These are phyloP conservation scores for Quercus engelmannii DNA, from an alignment of 306 rosid species.

Conservation along the genomic window DNA sequence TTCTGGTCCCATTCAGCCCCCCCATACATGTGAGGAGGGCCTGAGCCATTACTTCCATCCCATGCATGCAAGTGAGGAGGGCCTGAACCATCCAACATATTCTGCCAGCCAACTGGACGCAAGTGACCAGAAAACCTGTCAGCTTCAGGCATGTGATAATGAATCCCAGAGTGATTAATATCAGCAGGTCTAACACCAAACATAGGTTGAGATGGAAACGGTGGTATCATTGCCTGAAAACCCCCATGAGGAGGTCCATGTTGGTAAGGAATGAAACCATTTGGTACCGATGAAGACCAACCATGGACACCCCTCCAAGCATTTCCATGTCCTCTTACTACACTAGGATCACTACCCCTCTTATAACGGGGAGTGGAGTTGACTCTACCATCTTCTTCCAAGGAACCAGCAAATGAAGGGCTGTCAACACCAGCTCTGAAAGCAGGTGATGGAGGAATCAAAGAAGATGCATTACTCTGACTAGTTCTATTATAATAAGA, in stretches of 20 bases:
- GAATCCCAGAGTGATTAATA: constrained; percentile 75
- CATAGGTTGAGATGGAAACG: constrained; percentile 72
- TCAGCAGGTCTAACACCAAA: constrained; percentile 91
- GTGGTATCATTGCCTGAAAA: constrained; percentile 85
- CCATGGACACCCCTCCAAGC: constrained; percentile 92
- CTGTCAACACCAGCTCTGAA: constrained; percentile 79
- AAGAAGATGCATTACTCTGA: constrained; percentile 54
- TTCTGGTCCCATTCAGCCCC: constrained; percentile 93
- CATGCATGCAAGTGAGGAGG: constrained; percentile 89
- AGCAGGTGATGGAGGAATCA: constrained; percentile 54
- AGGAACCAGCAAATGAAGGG: constrained; percentile 62
- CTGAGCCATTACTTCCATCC: constrained; percentile 89
- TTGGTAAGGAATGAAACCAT: constrained; percentile 91
- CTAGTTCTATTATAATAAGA: constrained; percentile 57
- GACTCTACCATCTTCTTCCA: constrained; percentile 85
- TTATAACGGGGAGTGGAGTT: constrained; percentile 73
- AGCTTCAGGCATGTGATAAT: constrained; percentile 81
- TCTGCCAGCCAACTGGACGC: constrained; percentile 92
- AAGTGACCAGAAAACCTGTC: constrained; percentile 87
- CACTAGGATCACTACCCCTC: constrained; percentile 66
- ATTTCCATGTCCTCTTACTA: constrained; percentile 81
- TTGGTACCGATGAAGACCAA: constrained; percentile 81
- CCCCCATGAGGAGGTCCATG: constrained; percentile 90
- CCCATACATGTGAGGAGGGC: constrained; percentile 71
- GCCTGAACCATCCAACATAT: constrained; percentile 87